Conservation (phyloP, 768 basidiomycete genomes). For the Cystofilobasidium ferigula region DNA sequence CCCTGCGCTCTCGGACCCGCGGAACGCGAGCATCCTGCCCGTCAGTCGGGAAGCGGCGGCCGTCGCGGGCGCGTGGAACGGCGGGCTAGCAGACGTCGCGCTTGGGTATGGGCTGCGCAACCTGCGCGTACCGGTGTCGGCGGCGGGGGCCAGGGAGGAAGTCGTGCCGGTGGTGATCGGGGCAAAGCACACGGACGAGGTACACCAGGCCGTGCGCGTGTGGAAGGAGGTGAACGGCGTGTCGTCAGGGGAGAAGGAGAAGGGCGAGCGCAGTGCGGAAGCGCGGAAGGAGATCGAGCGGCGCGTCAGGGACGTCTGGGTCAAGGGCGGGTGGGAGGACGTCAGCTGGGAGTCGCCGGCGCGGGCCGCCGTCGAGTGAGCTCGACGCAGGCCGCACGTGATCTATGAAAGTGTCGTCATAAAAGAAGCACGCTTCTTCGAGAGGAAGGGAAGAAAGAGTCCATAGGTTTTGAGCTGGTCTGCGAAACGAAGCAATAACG, state of each 20-base stretch:
- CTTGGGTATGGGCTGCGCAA: constrained; percentile 33
- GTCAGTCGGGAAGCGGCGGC: constrained; percentile 5
- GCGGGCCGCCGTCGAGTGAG: background rate
- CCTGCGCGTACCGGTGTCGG: constrained; percentile 24
- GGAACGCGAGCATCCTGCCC: constrained; percentile 6
- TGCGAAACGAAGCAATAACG: no score
- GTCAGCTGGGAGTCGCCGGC: constrained; percentile 13
- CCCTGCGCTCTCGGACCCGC: constrained; percentile 27
- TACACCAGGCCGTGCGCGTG: constrained; percentile 30
- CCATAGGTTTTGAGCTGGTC: no score
- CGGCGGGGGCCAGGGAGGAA: constrained; percentile 20
- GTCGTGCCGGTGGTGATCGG: constrained; percentile 36
- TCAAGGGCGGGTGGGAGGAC: constrained; percentile 10
- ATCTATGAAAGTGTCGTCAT: no score
- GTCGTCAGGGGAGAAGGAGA: no score
- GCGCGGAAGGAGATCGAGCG: constrained; percentile 8
- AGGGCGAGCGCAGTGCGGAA: background rate
- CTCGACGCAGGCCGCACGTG: no score
- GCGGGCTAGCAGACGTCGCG: constrained; percentile 34
- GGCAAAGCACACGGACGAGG: constrained; percentile 33
- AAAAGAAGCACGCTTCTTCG: no score
- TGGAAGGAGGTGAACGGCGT: constrained; percentile 23
- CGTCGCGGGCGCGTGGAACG: constrained; percentile 26
- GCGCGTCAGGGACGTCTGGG: constrained; percentile 9
- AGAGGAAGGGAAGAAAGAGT: no score